phyloP scores from a whole-genome alignment of 2,329 filamentous ascomycete species.

The Oidium heveae region DNA sequence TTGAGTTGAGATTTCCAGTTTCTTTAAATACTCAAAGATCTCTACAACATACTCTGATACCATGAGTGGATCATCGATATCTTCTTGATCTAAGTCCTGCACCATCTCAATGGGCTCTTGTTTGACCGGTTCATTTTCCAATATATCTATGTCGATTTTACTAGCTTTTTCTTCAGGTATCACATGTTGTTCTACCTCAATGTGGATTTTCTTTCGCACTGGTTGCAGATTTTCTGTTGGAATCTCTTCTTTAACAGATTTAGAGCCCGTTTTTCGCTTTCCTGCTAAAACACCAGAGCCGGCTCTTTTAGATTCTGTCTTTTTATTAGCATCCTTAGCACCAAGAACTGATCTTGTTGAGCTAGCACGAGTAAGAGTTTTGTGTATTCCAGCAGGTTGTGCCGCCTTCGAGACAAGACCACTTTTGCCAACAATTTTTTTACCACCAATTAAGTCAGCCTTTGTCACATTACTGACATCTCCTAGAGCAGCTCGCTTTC shows the following conservation, averaged over 20 bases:
- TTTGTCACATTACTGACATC: constrained; percentile 94
- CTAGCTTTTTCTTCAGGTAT: constrained; percentile 16
- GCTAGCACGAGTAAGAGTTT: constrained; percentile 28
- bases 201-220: constrained; percentile 36
- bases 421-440: constrained; percentile 48
- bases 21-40: constrained; percentile 85
- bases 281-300: constrained; percentile 42
- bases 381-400: constrained; percentile 62
- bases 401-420: constrained; percentile 57
- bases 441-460: constrained; percentile 41
- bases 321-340: constrained; percentile 41
- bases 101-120: constrained; percentile 17
- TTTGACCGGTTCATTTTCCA: constrained; percentile 9
- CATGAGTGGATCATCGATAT: constrained; percentile 86
- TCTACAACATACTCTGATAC: constrained; percentile 91
- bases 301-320: constrained; percentile 46
- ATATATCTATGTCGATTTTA: constrained; percentile 12
- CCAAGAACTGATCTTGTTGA: constrained; percentile 36
- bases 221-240: constrained; percentile 42
- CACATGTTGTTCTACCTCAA: constrained; percentile 25
- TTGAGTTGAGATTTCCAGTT: constrained; percentile 56
- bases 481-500: constrained; percentile 65
- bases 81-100: constrained; percentile 58
- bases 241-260: constrained; percentile 32
- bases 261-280: constrained; percentile 42